Evolutionary conservation across 257 asterid genomes (phyloP).

Genomic region (Solanum phureja): DNA sequence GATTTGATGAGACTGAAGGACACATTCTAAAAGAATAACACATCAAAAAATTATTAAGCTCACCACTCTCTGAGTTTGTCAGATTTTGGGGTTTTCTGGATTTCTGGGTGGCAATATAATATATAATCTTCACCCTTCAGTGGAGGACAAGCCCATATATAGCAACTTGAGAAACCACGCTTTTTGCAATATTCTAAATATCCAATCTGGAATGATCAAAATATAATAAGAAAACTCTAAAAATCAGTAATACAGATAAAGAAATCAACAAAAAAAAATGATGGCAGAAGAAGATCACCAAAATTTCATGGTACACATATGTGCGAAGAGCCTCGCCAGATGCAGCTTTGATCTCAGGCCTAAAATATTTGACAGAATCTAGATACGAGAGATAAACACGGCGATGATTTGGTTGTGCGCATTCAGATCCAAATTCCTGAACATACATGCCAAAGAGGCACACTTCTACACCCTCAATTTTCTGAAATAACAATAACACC

Average conservation of each 20-base stretch:
- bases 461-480: conserved; percentile 98
- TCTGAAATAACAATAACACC: conserved; percentile 87
- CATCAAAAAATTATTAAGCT: conserved; percentile 7
- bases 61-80: conserved; percentile 99
- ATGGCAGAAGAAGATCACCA: conserved; percentile 40
- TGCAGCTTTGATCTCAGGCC: conserved; percentile 86
- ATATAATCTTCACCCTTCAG: conserved; percentile 97
- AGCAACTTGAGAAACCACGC: conserved; percentile 97
- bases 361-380: conserved; percentile 95
- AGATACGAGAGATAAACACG: conserved; percentile 99
- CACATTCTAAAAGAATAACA: background rate
- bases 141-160: conserved; percentile 99
- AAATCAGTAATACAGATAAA: background rate
- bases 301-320: conserved; percentile 91
- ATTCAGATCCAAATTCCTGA: conserved; percentile 98
- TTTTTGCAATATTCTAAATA: conserved; percentile 88
- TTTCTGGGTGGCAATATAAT: conserved; percentile 97
- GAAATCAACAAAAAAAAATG: background rate
- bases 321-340: conserved; percentile 99
- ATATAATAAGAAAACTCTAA: background rate
- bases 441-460: conserved; percentile 98
- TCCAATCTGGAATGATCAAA: conserved; percentile 56
- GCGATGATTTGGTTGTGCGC: conserved; percentile 92
- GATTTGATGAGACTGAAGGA: background rate
- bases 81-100: conserved; percentile 96